Evolutionary conservation across 2,329 filamentous ascomycete genomes (phyloP).

Genomic region (Penicillium sp.): DNA sequence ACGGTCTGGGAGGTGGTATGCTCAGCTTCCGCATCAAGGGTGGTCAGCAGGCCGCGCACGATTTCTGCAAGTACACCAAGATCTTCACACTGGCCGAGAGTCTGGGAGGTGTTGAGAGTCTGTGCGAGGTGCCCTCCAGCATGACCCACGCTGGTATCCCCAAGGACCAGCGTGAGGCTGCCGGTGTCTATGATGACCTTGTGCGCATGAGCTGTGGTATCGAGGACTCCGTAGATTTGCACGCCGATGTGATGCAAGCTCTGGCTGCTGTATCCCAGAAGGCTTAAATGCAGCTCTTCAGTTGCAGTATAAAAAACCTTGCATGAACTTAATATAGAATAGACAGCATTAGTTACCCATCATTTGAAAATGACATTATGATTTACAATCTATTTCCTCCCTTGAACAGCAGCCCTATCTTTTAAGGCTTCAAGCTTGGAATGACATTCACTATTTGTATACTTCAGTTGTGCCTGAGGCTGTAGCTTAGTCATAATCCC

Average conservation of each 20-base stretch:
- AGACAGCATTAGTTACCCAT: neutral
- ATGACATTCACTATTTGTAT: too few relatives aligned
- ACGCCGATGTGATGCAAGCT: conserved; percentile 77
- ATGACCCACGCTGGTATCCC: conserved; percentile 99
- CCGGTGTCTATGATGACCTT: conserved; percentile 92
- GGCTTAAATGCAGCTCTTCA: conserved; percentile 39
- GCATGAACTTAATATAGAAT: conserved; percentile 7
- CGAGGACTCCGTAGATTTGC: conserved; percentile 83
- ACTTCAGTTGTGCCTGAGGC: neutral
- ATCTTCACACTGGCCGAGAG: conserved; percentile 94
- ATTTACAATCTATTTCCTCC: neutral
- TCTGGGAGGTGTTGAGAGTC: conserved; percentile 84
- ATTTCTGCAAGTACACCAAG: conserved; percentile 84
- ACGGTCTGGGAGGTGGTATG: conserved; percentile 96
- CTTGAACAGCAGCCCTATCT: too few relatives aligned
- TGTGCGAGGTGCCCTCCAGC: conserved; percentile 86
- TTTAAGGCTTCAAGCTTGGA: too few relatives aligned
- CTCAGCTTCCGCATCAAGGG: conserved; percentile 91
- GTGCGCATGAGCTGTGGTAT: conserved; percentile 92
- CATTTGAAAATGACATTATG: conserved; percentile 10
- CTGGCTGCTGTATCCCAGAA: conserved; percentile 61
- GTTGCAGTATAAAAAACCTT: neutral
- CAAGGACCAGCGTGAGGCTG: conserved; percentile 81
- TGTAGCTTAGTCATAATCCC: conserved; percentile 18
- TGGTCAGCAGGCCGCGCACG: conserved; percentile 79